Evolutionary conservation across 352 stramenopile species (phyloP), one percentile per base, ranked within the genome.

Genomic region (Lagenidium sp.): DNA sequence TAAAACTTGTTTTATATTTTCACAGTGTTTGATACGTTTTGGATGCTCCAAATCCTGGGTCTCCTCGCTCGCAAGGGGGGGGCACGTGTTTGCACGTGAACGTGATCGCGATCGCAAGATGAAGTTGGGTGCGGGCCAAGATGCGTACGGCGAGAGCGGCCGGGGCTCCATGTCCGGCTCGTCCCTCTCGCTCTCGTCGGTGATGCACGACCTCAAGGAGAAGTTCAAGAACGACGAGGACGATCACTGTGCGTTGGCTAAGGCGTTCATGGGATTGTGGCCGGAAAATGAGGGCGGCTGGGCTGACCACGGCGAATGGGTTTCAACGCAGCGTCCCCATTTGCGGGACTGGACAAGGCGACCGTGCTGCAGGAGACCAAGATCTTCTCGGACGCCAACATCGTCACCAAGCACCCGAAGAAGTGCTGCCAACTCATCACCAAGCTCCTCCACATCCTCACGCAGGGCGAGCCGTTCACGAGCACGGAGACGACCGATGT

Each of bases 221-320:
- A 99, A 99, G 77, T 98, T 98, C 60, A 99, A 99, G 70, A 96
- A 97, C 50, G 95, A 99, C 51, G 93, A 98, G 50, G 95, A 98
- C 48, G 93, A 97, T 47, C 73, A 91, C 42, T 65, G 79, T 88
- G 64, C 47, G 64, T 68, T 26, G 4, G 8, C n/a, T n/a, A n/a
- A n/a, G n/a, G n/a, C n/a, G n/a, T n/a, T n/a, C n/a, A n/a, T n/a
- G n/a, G n/a, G n/a, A n/a, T n/a, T n/a, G n/a, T n/a, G n/a, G n/a
- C n/a, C n/a, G n/a, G n/a, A n/a, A n/a, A n/a, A n/a, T n/a, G n/a
- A n/a, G n/a, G n/a, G n/a, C n/a, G n/a, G n/a, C n/a, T n/a, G 25
- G 38, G 26, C 38, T 36, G 53, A n/a, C 15, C 16, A 39, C 38
- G 32, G n/a, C 13, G 31, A 35, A 7, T 39, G 39, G 22, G 8